Base-by-base conservation (phyloP, 352 stramenopile species). In the Globisporangium acanthophoron region DNA sequence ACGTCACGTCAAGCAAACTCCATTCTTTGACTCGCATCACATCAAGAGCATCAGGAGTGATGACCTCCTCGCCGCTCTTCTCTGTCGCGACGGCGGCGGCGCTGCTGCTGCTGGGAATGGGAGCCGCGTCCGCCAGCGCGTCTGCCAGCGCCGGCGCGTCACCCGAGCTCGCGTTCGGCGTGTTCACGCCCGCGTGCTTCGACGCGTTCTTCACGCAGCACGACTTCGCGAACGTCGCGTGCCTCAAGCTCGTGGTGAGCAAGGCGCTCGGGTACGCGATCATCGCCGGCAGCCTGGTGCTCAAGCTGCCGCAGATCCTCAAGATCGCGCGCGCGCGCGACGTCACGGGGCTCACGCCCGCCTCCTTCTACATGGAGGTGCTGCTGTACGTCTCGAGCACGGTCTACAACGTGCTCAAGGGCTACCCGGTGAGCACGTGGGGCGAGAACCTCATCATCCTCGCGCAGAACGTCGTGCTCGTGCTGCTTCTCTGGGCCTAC, bases 231-330 rank as follows among this genome's bases (percentile, higher is more conserved):
- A 90, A 96, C 66, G 69, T 90, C 11, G 75, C 63, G 45, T 96
- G 87, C 64, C 66, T 94, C 66, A 94, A 96, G 67, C 75, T 85
- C 13, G 70, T 91, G 9, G 66, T 94, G 40, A 92, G 78, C 74
- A 96, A 94, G 67, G 66, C 65, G 12, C 72, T 96, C 47, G 86
- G 87, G 44, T 96, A 94, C 65, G 81, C 80, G 43, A 96, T 96
- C 72, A 93, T 96, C 66, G 74, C 80, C 31, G 87, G 80, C 51
- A 86, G 76, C 52, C 69, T 92, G 49, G 86, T 96, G 65, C 80
- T 96, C 54, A 96, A 96, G 65, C 60, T 96, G 51, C 87, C 87
- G 45, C 87, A 96, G 64, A 96, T 96, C 67, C 68, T 96, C 56
- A 96, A 96, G 75, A 94, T 96, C 57, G 20, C 94, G 27, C 54